Conservation (phyloP, 306 rosid genomes). For the Acmispon strigosus region DNA sequence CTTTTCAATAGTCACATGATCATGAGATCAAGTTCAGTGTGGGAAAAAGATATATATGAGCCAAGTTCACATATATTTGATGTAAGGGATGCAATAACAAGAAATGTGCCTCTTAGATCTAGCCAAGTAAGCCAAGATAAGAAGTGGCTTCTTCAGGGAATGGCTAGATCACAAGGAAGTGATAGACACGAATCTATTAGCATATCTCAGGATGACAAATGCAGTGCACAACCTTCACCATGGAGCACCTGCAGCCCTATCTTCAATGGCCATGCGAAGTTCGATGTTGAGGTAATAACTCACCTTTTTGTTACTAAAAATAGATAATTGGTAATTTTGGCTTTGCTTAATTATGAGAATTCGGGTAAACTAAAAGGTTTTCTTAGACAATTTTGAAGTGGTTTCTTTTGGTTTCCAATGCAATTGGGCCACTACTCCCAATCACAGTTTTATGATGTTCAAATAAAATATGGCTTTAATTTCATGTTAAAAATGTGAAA, state of each 20-base stretch:
- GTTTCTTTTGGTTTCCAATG: no score
- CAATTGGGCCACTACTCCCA: no score
- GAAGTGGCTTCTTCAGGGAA: constrained; percentile 27
- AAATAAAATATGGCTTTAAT: no score
- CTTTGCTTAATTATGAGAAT: not conserved
- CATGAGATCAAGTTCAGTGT: constrained; percentile 25
- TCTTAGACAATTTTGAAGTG: not conserved
- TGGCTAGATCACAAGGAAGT: constrained; percentile 11
- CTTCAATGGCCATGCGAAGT: constrained; percentile 8
- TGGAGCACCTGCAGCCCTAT: constrained; percentile 18
- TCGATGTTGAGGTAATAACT: constrained; percentile 26
- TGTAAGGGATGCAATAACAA: constrained; percentile 20
- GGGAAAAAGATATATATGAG: constrained; percentile 19
- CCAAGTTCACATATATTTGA: constrained; percentile 26
- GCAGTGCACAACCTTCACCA: constrained; percentile 20
- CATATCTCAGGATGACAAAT: constrained; percentile 5
- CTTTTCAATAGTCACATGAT: constrained; percentile 16
- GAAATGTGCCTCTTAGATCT: constrained; percentile 19
- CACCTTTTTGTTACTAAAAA: not conserved
- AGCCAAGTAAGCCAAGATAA: constrained; percentile 23
- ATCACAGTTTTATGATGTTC: no score
- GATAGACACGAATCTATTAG: constrained; percentile 1
- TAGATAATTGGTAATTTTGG: not conserved
- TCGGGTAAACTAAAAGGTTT: not conserved
- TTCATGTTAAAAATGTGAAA: no score